Conservation (phyloP, 177 flowering plant genomes). For the Vitis hybrid region DNA sequence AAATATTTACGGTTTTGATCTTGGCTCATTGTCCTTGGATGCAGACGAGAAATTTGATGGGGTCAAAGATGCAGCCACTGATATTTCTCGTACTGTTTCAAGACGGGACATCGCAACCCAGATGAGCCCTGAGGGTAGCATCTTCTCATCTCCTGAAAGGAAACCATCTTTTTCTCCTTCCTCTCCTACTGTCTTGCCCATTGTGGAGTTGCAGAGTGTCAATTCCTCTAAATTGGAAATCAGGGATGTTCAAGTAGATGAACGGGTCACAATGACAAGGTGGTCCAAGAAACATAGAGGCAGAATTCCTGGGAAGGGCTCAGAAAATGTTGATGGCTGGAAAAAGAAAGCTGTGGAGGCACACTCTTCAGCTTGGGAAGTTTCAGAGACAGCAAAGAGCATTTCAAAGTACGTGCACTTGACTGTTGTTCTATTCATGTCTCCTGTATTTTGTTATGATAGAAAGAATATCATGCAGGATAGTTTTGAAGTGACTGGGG, state of each 20-base stretch:
- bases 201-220: constrained; percentile 45
- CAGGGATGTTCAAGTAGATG: constrained; percentile 91
- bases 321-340: constrained; percentile 48
- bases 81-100: constrained; percentile 60
- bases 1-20: constrained; percentile 2
- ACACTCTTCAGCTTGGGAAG: constrained; percentile 64
- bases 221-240: constrained; percentile 53
- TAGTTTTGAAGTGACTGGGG: no score
- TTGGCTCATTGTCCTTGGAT: constrained; percentile 14
- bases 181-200: constrained; percentile 44
- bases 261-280: constrained; percentile 68
- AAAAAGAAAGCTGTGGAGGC: constrained; percentile 48
- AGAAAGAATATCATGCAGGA: background rate
- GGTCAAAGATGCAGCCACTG: constrained; percentile 49
- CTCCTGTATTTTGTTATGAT: background rate
- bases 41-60: constrained; percentile 57
- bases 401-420: constrained; percentile 58
- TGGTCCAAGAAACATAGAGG: constrained; percentile 73
- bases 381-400: constrained; percentile 57
- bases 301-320: constrained; percentile 39
- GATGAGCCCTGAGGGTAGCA: constrained; percentile 89
- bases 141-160: constrained; percentile 56
- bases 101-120: constrained; percentile 97
- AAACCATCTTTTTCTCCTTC: constrained; percentile 42
- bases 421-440: background rate